Evolutionary conservation across 2,329 filamentous ascomycete species (phyloP), one percentile per base, ranked within the genome.

Genomic region (Fusarium miscanthi): DNA sequence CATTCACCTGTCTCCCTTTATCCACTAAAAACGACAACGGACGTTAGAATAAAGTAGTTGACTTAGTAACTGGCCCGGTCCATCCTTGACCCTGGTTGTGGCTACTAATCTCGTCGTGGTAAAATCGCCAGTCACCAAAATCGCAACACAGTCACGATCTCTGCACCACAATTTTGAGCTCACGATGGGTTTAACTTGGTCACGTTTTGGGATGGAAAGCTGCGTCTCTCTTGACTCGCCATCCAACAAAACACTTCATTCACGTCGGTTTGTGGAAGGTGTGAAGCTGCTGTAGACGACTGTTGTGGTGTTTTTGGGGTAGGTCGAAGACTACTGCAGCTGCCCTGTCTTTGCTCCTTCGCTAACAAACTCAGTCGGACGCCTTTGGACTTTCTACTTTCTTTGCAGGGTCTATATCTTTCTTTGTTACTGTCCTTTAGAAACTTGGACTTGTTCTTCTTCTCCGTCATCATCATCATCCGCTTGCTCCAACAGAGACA

Each of bases 171-270:
- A 37, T 41, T 43, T 23, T 68, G 16, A 72, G 45, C 68, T 59
- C 68, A 63, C 54, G 30, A 51, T 73, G 75, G 35, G 56, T 74
- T 30, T 30, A 76, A 75, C 69, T 76, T 76, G 74, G 75, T 77
- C 71, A 76, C 42, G 56, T 67, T 30, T 30, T 30, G 27, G 27
- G 27, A 57, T 73, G 69, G 72, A 76, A 51, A 58, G 42, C 21
- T 53, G 30, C 33, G 23, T 45, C 38, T 72, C 59, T 21, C 49
- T 61, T 69, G 69, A 73, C 42, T 51, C 46, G 27, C 46, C 59
- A 35, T 41, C 53, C 23, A 14, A 48, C 25, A 59, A 27, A 59
- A 42, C 49, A 43, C 51, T 38, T 38, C 13, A 59, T 59, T 38
- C 53, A 27, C 23, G 23, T 23, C 38, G 10, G 23, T 63, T 64